These are phyloP conservation scores for Scleroderma citrinum DNA, from an alignment of 768 basidiomycete species.

Conservation along the genomic window DNA sequence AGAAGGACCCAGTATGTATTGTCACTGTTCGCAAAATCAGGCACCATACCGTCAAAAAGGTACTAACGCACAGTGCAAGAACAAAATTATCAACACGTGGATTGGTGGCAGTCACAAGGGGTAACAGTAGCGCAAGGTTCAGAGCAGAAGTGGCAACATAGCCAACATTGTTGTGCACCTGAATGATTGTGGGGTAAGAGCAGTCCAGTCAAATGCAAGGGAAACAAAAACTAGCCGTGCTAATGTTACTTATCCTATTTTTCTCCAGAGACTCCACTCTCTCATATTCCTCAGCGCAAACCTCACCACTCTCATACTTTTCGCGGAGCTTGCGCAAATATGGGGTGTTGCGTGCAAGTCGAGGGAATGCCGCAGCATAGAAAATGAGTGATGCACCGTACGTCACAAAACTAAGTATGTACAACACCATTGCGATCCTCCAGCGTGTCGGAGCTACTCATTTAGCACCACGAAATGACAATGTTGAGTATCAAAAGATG, in stretches of 20 bases:
- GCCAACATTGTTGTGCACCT: slow-evolving; percentile 76
- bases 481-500: background rate
- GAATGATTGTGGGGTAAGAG: background rate
- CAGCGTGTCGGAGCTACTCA: slow-evolving; percentile 56
- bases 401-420: slow-evolving; percentile 71
- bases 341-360: slow-evolving; percentile 72
- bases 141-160: slow-evolving; percentile 60
- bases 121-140: slow-evolving; percentile 66
- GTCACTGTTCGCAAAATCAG: slow-evolving; percentile 35
- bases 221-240: slow-evolving; percentile 44
- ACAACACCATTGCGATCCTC: slow-evolving; percentile 69
- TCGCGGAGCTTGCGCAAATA: slow-evolving; percentile 51
- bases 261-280: slow-evolving; percentile 74
- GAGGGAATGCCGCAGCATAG: slow-evolving; percentile 73
- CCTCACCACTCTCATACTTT: slow-evolving; percentile 55
- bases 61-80: slow-evolving; percentile 56
- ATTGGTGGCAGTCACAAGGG: slow-evolving; percentile 36
- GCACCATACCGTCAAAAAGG: background rate
- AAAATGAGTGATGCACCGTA: slow-evolving; percentile 81
- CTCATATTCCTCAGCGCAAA: slow-evolving; percentile 59
- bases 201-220: background rate
- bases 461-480: background rate
- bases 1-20: slow-evolving; percentile 72
- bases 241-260: slow-evolving; percentile 81
- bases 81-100: slow-evolving; percentile 71